Evolutionary conservation across 2,329 filamentous ascomycete species (phyloP).

Genomic region (Gliomastix tumulicola): DNA sequence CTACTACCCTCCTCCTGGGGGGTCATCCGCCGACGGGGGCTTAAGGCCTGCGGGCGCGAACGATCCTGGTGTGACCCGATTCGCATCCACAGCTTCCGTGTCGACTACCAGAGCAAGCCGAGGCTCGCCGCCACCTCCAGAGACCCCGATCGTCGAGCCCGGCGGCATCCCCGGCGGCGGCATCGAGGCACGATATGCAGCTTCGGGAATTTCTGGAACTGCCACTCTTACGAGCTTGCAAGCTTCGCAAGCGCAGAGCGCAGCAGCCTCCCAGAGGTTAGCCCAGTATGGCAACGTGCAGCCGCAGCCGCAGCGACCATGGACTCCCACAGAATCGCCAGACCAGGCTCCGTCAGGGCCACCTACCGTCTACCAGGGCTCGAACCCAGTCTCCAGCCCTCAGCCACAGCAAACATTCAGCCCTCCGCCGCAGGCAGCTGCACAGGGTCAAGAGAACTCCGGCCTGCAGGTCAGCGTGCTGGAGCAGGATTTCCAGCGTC

Average conservation of each 20-base stretch:
- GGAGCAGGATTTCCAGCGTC: conserved; percentile 77
- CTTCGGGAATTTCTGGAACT: conserved; percentile 81
- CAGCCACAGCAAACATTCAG: conserved; percentile 31
- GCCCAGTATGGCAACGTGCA: conserved; percentile 61
- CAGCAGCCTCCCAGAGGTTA: conserved; percentile 72
- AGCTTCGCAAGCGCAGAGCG: conserved; percentile 56
- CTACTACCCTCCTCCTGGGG: conserved; percentile 53
- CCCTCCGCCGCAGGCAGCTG: conserved; percentile 28
- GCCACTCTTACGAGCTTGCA: conserved; percentile 71
- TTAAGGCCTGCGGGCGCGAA: too few species aligned
- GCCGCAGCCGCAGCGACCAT: conserved; percentile 51
- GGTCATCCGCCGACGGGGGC: conserved; percentile 9
- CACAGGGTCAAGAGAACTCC: conserved; percentile 11
- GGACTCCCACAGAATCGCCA: conserved; percentile 91
- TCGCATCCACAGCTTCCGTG: conserved; percentile 79
- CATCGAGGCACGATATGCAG: conserved; percentile 87
- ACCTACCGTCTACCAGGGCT: conserved; percentile 85
- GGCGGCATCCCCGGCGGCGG: conserved; percentile 65
- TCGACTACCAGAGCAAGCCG: conserved; percentile 88
- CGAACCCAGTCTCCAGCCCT: conserved; percentile 57
- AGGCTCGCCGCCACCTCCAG: conserved; percentile 89
- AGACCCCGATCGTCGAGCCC: conserved; percentile 77
- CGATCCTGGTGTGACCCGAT: conserved; percentile 45
- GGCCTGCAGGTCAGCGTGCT: conserved; percentile 61
- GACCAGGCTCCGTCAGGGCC: conserved; percentile 83